Evolutionary conservation across 768 basidiomycete genomes (phyloP), one percentile per base, ranked within the genome.

Genomic region (Leccinellum albellum): DNA sequence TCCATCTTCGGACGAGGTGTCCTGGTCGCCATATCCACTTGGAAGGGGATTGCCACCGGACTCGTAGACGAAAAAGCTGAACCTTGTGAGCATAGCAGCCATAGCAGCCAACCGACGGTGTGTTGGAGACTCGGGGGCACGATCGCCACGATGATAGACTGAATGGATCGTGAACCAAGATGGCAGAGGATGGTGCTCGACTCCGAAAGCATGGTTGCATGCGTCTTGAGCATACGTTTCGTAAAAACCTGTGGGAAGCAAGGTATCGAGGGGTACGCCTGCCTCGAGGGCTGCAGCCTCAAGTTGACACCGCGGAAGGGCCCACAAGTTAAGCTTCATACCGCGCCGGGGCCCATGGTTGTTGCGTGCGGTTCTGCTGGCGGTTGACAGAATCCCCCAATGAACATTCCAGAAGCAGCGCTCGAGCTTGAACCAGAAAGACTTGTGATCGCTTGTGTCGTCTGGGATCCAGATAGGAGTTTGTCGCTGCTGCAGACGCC

Each of bases 211-310:
- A 20, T 60, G 57, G 0, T 15, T 0, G 3, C 48, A 52, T 1
- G 12, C 5, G 12, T 57, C 62, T 29, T 28, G 50, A 37, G 54
- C 48, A 26, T 66, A 62, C 0, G 56, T 57, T 24, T 64, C 63
- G 40, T 67, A 69, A 37, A 76, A 74, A 24, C 67, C 69, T 6
- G 69, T 66, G 3, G 82, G 82, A 3, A 85, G 67, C 4, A 88
- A 74, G 31, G 74, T 76, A 35, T 76, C 73, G 1, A 86, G 75
- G 1, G 87, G 79, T 0, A 83, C 81, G 3, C 87, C 86, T 4
- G 87, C 84, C 68, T 90, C 89, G 61, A 84, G 74, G 4, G 87
- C 84, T 3, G 87, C 83, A 20, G 76, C 78, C 57, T 86, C 79
- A 13, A 87, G 76, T 67, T 87, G 80, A 8, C 69, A 69, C 29